Evolutionary conservation across 768 basidiomycete genomes (phyloP).

Genomic region (Hygrocybe punicea): DNA sequence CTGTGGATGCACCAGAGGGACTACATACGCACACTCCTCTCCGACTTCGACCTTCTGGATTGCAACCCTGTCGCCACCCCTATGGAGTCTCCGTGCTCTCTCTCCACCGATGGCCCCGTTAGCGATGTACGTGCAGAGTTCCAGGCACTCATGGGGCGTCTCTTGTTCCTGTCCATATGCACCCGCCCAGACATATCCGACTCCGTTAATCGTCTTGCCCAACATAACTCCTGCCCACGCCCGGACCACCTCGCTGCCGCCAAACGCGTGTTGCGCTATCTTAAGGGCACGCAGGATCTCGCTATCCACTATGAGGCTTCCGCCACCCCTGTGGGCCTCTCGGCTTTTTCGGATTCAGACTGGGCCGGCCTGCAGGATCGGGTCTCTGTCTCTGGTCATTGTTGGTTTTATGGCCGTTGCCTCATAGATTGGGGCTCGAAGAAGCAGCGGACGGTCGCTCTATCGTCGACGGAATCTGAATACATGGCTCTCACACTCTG

Average conservation of each 20-base stretch:
- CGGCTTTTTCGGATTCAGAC: slow-evolving; percentile 30
- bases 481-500: neutral
- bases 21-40: slow-evolving; percentile 4
- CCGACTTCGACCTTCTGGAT: neutral
- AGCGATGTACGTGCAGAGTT: slow-evolving; percentile 14
- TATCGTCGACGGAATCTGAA: slow-evolving; percentile 2
- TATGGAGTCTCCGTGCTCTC: neutral
- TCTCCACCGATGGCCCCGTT: slow-evolving; percentile 5
- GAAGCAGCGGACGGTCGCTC: neutral
- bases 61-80: neutral
- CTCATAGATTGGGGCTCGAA: slow-evolving; percentile 33
- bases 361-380: slow-evolving; percentile 30
- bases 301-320: slow-evolving; percentile 12
- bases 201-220: slow-evolving; percentile 28
- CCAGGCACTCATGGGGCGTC: slow-evolving; percentile 20
- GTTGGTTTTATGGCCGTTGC: slow-evolving; percentile 28
- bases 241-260: slow-evolving; percentile 28
- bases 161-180: slow-evolving; percentile 29
- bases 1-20: neutral
- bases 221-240: slow-evolving; percentile 29
- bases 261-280: slow-evolving; percentile 30
- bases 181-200: slow-evolving; percentile 37
- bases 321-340: slow-evolving; percentile 4
- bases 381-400: slow-evolving; percentile 35
- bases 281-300: slow-evolving; percentile 17